Base-by-base conservation (phyloP, 2,329 filamentous ascomycete species). In the Sphaerulina populicola region DNA sequence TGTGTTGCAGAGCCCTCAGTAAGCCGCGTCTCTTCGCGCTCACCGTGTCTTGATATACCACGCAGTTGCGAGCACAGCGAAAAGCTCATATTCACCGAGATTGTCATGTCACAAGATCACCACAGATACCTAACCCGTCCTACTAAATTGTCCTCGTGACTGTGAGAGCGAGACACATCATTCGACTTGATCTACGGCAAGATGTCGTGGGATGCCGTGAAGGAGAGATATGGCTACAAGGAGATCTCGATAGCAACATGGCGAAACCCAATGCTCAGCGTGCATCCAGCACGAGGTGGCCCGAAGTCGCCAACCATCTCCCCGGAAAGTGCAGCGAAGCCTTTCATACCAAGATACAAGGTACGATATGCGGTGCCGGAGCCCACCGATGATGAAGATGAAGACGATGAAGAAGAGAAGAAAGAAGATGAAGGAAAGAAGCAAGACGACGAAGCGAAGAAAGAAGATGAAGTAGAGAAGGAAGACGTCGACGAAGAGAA, bases 371-470 rank as follows among this genome's bases (percentile, higher is more conserved):
- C 50, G 18, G 47, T 53, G 27, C 60, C 62, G 4, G 53, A 60
- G 45, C 58, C 60, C 4, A 62, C 60, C 12, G 60, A 63, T 40
- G 62, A 64, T 18, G 60, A 64, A 49, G 57, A 54, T 6, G 56
- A 54, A 23, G 56, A 53, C 12, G 49, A 44, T 3, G 55, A 57
- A 10, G 47, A 51, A 11, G 54, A 47, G 33, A 18, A 45, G 2
- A 14, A 45, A 11, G 29, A 36, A 15, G 30, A 36, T 7, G 43
- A 36, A 10, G 18, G 18, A 18, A 18, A 11, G 10, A 33, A 36
- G 43, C 6, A 15, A 23, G 12, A 15, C 21, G 23, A 15, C 15
- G 21, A 42, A 42, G 40, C 9, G 21, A 10, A n/a, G 18, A n/a
- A 23, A 10, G 14, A 15, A 5, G 11, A 39, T 6, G 14, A 12